Evolutionary conservation across 1,284 basidiomycete species (phyloP).

Genomic region (Cutaneotrichosporon sp.): DNA sequence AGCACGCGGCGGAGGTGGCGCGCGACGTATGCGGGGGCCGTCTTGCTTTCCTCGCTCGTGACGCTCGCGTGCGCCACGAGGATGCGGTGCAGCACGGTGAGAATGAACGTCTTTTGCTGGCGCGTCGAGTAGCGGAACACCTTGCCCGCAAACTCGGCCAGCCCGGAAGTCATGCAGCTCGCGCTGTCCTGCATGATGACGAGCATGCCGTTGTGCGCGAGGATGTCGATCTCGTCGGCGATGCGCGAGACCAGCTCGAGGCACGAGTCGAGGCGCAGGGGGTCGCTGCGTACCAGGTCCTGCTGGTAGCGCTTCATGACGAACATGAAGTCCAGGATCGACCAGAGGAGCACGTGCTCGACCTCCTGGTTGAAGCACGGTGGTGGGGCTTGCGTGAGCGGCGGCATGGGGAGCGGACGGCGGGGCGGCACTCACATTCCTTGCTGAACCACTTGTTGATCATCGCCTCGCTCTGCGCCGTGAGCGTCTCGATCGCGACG

Average conservation of each 20-base stretch:
- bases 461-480: slow-evolving; percentile 30
- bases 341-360: slow-evolving; percentile 40
- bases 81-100: slow-evolving; percentile 26
- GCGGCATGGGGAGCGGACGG: not conserved
- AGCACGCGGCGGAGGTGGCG: slow-evolving; percentile 26
- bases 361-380: slow-evolving; percentile 33
- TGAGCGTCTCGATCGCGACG: slow-evolving; percentile 34
- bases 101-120: slow-evolving; percentile 21
- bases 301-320: slow-evolving; percentile 35
- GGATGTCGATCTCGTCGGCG: slow-evolving; percentile 35
- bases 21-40: slow-evolving; percentile 27
- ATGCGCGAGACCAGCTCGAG: slow-evolving; percentile 31
- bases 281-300: slow-evolving; percentile 28
- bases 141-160: slow-evolving; percentile 36
- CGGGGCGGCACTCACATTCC: slow-evolving; percentile 24
- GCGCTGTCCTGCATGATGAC: slow-evolving; percentile 44
- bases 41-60: slow-evolving; percentile 22
- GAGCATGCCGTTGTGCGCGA: slow-evolving; percentile 34
- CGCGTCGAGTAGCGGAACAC: slow-evolving; percentile 31
- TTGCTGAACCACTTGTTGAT: slow-evolving; percentile 35
- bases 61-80: slow-evolving; percentile 24
- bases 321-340: slow-evolving; percentile 39
- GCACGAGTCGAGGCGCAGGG: slow-evolving; percentile 32
- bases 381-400: slow-evolving; percentile 20
- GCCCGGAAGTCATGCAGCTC: slow-evolving; percentile 36